These are phyloP conservation scores for Aspergillus neotritici DNA, from an alignment of 2,329 filamentous ascomycete genomes.

Conservation along the genomic window DNA sequence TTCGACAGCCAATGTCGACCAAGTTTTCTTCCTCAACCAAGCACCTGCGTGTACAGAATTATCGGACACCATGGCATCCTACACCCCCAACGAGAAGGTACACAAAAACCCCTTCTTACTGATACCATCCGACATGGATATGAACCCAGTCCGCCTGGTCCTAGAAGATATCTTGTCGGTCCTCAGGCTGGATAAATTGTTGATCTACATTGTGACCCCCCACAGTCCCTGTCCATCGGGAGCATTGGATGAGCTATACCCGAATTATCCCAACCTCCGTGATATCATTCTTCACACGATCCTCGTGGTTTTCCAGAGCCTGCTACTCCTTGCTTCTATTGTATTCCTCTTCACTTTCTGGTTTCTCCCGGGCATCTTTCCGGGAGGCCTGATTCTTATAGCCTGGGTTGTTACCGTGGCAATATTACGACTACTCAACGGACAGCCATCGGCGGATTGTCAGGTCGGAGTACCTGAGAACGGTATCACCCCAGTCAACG, in stretches of 20 bases:
- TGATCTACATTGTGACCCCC: not conserved
- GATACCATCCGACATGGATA: slow-evolving; percentile 4
- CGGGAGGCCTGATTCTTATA: not conserved
- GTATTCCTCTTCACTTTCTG: not conserved
- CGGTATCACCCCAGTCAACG: not conserved
- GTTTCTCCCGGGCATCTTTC: not conserved
- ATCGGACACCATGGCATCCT: slow-evolving; percentile 1
- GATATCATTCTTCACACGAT: slow-evolving; percentile 1
- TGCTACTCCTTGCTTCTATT: not conserved
- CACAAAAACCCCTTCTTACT: slow-evolving; percentile 3
- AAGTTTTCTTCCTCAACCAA: too few relatives aligned
- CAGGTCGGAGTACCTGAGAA: not conserved
- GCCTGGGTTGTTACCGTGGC: not conserved
- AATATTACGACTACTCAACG: not conserved
- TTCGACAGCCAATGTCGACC: too few relatives aligned
- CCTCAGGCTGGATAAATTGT: not conserved
- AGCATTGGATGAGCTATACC: slow-evolving; percentile 2
- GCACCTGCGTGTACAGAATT: too few relatives aligned
- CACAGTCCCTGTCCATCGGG: not conserved
- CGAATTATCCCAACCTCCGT: not conserved
- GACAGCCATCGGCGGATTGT: not conserved
- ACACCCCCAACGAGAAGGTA: not conserved
- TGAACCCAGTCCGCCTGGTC: not conserved
- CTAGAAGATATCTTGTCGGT: slow-evolving; percentile 1
- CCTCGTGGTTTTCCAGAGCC: not conserved